These are phyloP conservation scores for Cryptococcus sp. DNA, from an alignment of 1,284 basidiomycete genomes.

Conservation along the genomic window DNA sequence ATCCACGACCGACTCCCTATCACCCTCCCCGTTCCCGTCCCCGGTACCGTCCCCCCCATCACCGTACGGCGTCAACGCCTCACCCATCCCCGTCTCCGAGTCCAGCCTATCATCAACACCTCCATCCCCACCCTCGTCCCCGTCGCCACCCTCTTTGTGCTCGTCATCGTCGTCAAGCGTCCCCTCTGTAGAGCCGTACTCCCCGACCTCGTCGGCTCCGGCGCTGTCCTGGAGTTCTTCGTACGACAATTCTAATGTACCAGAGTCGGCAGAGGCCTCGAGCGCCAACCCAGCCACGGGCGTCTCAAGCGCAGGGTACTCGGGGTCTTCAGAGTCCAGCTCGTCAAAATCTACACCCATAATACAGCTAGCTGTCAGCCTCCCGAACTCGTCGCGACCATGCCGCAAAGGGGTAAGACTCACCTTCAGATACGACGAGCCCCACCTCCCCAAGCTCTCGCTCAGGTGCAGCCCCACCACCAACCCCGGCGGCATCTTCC, in stretches of 20 bases:
- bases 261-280: neutral
- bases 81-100: neutral
- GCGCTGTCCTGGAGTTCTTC: conserved; percentile 5
- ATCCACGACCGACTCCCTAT: too few relatives aligned
- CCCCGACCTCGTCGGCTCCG: neutral
- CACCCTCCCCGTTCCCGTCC: neutral
- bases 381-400: neutral
- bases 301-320: neutral
- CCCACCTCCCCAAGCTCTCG: neutral
- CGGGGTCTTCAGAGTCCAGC: neutral
- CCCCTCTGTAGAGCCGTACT: conserved; percentile 2
- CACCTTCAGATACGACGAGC: too few relatives aligned
- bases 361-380: too few relatives aligned
- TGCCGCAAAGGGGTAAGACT: too few relatives aligned
- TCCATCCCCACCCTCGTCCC: too few relatives aligned
- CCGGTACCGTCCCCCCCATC: too few relatives aligned
- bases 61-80: neutral
- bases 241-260: neutral
- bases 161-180: conserved; percentile 7
- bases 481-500: neutral
- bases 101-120: neutral
- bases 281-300: neutral
- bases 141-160: neutral
- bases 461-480: conserved; percentile 1
- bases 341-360: too few relatives aligned